phyloP scores from a whole-genome alignment of 257 asterid species.

The Agastache rugosa region DNA sequence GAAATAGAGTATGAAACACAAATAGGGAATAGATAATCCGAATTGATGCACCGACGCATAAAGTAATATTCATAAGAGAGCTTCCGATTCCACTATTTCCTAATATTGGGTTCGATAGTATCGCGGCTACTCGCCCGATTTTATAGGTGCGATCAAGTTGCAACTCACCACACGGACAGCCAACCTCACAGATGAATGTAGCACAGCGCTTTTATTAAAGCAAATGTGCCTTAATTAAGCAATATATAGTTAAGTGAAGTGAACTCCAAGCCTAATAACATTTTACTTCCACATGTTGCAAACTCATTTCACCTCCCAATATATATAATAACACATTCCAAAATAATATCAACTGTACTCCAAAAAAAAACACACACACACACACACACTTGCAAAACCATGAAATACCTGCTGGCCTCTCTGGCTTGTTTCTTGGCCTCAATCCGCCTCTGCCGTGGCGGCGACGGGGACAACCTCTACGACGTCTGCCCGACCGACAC shows the following conservation, averaged over 20 bases:
- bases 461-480: constrained; percentile 58
- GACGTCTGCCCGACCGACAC: constrained; percentile 66
- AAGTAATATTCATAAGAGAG: too few species aligned
- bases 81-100: too few species aligned
- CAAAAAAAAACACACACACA: background rate
- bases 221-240: constrained; percentile 41
- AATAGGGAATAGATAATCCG: too few species aligned
- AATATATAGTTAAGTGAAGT: constrained; percentile 67
- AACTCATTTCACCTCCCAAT: constrained; percentile 30
- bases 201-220: constrained; percentile 47
- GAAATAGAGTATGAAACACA: too few species aligned
- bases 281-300: constrained; percentile 48
- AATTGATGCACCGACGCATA: too few species aligned
- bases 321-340: constrained; percentile 6
- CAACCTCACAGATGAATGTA: constrained; percentile 48
- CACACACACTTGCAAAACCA: constrained; percentile 17
- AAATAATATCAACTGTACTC: background rate
- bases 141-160: background rate
- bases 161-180: constrained; percentile 38
- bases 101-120: too few species aligned
- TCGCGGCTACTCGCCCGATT: too few species aligned
- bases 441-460: constrained; percentile 28
- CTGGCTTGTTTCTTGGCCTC: constrained; percentile 33
- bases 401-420: constrained; percentile 24
- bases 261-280: constrained; percentile 63